Conservation (phyloP, 1,284 basidiomycete genomes). For the Sporisorium iseilematis-ciliati region DNA sequence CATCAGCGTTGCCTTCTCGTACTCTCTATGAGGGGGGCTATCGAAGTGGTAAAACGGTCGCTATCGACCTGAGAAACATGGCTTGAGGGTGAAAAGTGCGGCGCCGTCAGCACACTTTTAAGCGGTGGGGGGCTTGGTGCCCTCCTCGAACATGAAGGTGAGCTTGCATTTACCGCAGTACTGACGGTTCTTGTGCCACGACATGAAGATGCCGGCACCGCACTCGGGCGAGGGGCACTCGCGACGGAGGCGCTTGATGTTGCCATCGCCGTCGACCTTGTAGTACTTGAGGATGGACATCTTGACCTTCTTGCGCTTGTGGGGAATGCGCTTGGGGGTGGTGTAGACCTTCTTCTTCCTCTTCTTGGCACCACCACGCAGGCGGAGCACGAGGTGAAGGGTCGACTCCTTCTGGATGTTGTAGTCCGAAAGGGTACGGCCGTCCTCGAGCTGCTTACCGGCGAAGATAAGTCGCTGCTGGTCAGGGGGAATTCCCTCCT, state of each 20-base stretch:
- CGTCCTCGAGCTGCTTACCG: slow-evolving; percentile 87
- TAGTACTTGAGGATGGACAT: slow-evolving; percentile 98
- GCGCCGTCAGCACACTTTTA: slow-evolving; percentile 28
- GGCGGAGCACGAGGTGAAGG: slow-evolving; percentile 71
- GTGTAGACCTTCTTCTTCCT: slow-evolving; percentile 99
- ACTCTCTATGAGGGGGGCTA: background rate
- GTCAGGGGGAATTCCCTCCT: slow-evolving; percentile 86
- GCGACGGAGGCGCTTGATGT: slow-evolving; percentile 97
- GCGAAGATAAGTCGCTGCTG: slow-evolving; percentile 98
- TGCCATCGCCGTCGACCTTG: slow-evolving; percentile 98
- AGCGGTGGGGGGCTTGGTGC: slow-evolving; percentile 63
- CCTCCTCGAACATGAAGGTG: slow-evolving; percentile 69
- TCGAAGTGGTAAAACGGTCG: slow-evolving; percentile 24
- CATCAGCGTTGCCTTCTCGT: slow-evolving; percentile 3
- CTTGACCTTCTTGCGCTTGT: slow-evolving; percentile 99
- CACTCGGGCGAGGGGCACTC: slow-evolving; percentile 80
- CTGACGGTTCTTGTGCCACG: slow-evolving; percentile 69
- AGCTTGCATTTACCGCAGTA: slow-evolving; percentile 70
- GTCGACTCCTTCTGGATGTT: slow-evolving; percentile 82
- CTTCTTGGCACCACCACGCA: slow-evolving; percentile 98
- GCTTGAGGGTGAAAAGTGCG: slow-evolving; percentile 2
- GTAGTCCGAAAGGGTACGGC: slow-evolving; percentile 73
- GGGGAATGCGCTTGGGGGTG: slow-evolving; percentile 99
- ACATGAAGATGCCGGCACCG: slow-evolving; percentile 69
- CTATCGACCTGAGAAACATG: slow-evolving; percentile 36